These are phyloP conservation scores for Fraxinus floribunda DNA, from an alignment of 305 asterid genomes.

Conservation along the genomic window DNA sequence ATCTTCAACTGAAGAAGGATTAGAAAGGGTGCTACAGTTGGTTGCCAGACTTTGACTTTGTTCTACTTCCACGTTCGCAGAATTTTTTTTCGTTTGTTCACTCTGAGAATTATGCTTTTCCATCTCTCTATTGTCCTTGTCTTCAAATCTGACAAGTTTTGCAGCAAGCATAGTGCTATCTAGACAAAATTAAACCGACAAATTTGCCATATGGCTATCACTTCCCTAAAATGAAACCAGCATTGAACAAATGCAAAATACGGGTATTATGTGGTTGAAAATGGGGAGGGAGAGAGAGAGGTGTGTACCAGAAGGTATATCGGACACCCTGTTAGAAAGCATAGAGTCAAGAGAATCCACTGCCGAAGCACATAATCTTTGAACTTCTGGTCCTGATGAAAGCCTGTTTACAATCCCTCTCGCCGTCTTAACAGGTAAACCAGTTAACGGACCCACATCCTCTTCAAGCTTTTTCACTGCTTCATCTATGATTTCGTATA, in stretches of 20 bases:
- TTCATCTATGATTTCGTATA: slow-evolving; percentile 51
- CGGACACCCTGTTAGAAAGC: slow-evolving; percentile 43
- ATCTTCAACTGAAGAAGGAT: slow-evolving; percentile 82
- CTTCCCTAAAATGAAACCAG: slow-evolving; percentile 10
- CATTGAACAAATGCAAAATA: slow-evolving; percentile 5
- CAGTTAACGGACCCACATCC: slow-evolving; percentile 87
- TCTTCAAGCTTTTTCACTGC: slow-evolving; percentile 70
- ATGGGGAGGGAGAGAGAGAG: slow-evolving; percentile 13
- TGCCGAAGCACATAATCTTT: slow-evolving; percentile 66
- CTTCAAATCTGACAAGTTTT: slow-evolving; percentile 57
- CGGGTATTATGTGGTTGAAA: neutral
- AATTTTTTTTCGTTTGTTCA: slow-evolving; percentile 30
- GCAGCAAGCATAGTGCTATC: slow-evolving; percentile 40
- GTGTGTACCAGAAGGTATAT: slow-evolving; percentile 41
- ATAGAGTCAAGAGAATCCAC: slow-evolving; percentile 58
- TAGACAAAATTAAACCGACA: slow-evolving; percentile 32
- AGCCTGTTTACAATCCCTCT: slow-evolving; percentile 95
- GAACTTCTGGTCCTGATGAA: slow-evolving; percentile 81
- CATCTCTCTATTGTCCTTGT: slow-evolving; percentile 41
- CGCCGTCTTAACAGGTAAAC: slow-evolving; percentile 85
- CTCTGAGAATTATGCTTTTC: slow-evolving; percentile 34
- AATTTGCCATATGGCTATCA: slow-evolving; percentile 4
- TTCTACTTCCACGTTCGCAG: slow-evolving; percentile 46
- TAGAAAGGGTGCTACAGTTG: slow-evolving; percentile 72
- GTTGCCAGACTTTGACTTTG: slow-evolving; percentile 63